Evolutionary conservation across 2,329 filamentous ascomycete genomes (phyloP).

Genomic region (Capronia epimyces): DNA sequence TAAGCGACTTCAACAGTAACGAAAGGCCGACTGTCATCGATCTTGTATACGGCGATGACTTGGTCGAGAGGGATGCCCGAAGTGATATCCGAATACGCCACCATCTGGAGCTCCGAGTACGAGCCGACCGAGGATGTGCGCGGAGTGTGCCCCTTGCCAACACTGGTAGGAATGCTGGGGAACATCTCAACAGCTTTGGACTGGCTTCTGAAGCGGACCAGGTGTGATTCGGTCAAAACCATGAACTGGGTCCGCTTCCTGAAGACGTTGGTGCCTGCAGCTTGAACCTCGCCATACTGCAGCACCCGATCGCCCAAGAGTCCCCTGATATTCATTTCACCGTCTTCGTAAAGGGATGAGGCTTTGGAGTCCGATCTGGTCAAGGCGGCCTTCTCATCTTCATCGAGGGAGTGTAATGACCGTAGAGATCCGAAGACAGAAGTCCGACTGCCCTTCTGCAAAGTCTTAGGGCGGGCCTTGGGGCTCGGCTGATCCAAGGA

Average conservation of each 20-base stretch:
- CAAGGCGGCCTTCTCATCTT: conserved; percentile 46
- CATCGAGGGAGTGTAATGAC: conserved; percentile 48
- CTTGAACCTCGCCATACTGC: conserved; percentile 65
- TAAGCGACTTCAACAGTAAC: conserved; percentile 64
- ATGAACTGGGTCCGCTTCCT: conserved; percentile 68
- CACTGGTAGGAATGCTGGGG: conserved; percentile 44
- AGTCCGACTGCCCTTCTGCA: conserved; percentile 43
- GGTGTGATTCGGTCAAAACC: conserved; percentile 63
- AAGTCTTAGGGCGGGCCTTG: conserved; percentile 37
- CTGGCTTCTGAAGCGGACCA: conserved; percentile 64
- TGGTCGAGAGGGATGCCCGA: conserved; percentile 56
- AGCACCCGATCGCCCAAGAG: conserved; percentile 48
- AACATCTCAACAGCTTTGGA: conserved; percentile 61
- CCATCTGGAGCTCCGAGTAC: conserved; percentile 56
- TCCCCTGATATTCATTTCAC: conserved; percentile 35
- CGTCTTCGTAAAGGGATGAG: conserved; percentile 45
- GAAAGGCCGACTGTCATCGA: conserved; percentile 62
- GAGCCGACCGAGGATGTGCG: conserved; percentile 59
- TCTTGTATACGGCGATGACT: conserved; percentile 61
- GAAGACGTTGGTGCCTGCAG: conserved; percentile 59
- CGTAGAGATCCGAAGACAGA: conserved; percentile 57
- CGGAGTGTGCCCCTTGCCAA: conserved; percentile 40
- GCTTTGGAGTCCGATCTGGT: conserved; percentile 48
- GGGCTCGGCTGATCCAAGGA: conserved; percentile 34
- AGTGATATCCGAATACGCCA: conserved; percentile 51